Evolutionary conservation across 2,329 filamentous ascomycete genomes (phyloP), one percentile per base, ranked within the genome.

Genomic region (Cytospora mali): DNA sequence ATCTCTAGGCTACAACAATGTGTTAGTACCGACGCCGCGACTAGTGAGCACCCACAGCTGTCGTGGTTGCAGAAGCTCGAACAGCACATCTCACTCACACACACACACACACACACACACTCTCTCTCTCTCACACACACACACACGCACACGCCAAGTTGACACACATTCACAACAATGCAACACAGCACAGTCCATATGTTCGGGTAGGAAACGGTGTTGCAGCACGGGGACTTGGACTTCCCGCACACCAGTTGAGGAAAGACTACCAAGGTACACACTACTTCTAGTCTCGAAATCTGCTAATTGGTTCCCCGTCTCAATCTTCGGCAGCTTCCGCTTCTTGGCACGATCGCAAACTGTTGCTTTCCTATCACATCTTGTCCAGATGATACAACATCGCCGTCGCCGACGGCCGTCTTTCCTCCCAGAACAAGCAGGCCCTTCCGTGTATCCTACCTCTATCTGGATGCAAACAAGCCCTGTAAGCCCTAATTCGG

Each of bases 341-440:
- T 35, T 33, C 35, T 39, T 55, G 31, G 35, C 42, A 39, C 54
- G 60, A 65, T 65, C 63, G 63, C 63, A 65, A 65, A 59, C 42
- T 65, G 46, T 62, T 65, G 63, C 62, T 62, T 23, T 18, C 28
- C 31, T 18, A 13, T 1, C 13, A 14, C 13, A 56, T n/a, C n/a
- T n/a, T n/a, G n/a, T n/a, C n/a, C n/a, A n/a, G n/a, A n/a, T n/a
- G 21, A 56, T 39, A 33, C 13, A 46, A 46, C 42, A 6, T 23
- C n/a, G 21, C 21, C 42, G n/a, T 23, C 42, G n/a, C 42, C n/a
- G n/a, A 46, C 14, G 9, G 2, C 42, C 3, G 9, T 13, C 21
- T 18, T 13, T 21, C n/a, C 13, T 23, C 42, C 42, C 42, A 23
- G 21, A 46, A 21, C 42, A 23, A 46, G 42, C 13, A 46, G n/a